Evolutionary conservation across 495 filamentous ascomycete genomes (phyloP).

Genomic region (Evansstolkia leycettana): DNA sequence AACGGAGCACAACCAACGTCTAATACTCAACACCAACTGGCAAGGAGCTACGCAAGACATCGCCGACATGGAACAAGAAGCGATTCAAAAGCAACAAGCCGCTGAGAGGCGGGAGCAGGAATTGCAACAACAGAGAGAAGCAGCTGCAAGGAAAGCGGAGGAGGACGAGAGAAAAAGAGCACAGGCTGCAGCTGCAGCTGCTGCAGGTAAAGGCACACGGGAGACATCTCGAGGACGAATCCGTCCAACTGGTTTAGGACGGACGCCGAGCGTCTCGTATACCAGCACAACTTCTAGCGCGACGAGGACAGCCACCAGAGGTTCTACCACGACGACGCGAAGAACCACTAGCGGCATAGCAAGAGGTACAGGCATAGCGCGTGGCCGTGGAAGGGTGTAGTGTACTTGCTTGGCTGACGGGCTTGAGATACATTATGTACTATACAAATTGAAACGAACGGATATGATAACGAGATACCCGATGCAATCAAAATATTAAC

Average conservation of each 20-base stretch:
- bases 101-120: slow-evolving; percentile 63
- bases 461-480: too few relatives aligned
- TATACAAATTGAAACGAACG: too few relatives aligned
- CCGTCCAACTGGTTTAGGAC: slow-evolving; percentile 34
- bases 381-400: slow-evolving; percentile 25
- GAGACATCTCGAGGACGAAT: slow-evolving; percentile 31
- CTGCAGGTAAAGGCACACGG: slow-evolving; percentile 27
- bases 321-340: slow-evolving; percentile 27
- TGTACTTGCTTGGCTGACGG: neutral
- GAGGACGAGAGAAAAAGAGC: slow-evolving; percentile 52
- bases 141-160: slow-evolving; percentile 53
- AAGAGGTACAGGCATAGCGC: slow-evolving; percentile 30
- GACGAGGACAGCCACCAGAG: slow-evolving; percentile 15
- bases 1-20: slow-evolving; percentile 90
- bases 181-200: slow-evolving; percentile 27
- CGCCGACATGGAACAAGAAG: slow-evolving; percentile 69
- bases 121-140: slow-evolving; percentile 62
- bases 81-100: slow-evolving; percentile 53
- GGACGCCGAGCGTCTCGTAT: slow-evolving; percentile 26
- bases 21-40: slow-evolving; percentile 83
- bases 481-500: too few relatives aligned
- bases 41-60: slow-evolving; percentile 79
- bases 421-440: neutral
- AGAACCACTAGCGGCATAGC: slow-evolving; percentile 38
- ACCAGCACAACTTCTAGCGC: slow-evolving; percentile 12